Conservation (phyloP, 345 rosid species). For the Melaleuca alternifolia region DNA sequence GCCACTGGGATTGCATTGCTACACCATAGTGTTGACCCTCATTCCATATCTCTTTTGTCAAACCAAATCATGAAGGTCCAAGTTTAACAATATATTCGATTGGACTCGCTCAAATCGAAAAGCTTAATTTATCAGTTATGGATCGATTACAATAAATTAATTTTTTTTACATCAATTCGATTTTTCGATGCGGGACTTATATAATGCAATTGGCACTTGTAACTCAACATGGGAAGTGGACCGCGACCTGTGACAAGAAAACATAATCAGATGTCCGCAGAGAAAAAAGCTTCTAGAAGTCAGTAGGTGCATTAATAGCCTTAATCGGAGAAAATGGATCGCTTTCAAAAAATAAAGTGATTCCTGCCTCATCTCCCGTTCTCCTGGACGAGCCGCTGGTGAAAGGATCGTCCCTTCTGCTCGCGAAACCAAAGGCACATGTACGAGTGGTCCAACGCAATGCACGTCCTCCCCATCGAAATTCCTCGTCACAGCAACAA, state of each 20-base stretch:
- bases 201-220: neutral
- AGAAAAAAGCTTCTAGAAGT: neutral
- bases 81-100: neutral
- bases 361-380: neutral
- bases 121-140: neutral
- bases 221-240: neutral
- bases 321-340: neutral
- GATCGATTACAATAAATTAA: neutral
- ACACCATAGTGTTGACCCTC: neutral
- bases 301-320: neutral
- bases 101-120: neutral
- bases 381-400: neutral
- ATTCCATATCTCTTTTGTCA: neutral
- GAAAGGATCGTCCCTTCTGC: neutral
- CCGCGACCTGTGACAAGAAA: neutral
- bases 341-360: neutral
- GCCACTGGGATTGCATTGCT: neutral
- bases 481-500: neutral
- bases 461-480: neutral
- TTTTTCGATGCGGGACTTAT: neutral
- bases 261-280: neutral
- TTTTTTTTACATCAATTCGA: neutral
- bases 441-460: neutral
- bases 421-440: neutral
- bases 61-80: neutral